phyloP scores from a whole-genome alignment of 352 stramenopile species.

The Pythium folliculosum region DNA sequence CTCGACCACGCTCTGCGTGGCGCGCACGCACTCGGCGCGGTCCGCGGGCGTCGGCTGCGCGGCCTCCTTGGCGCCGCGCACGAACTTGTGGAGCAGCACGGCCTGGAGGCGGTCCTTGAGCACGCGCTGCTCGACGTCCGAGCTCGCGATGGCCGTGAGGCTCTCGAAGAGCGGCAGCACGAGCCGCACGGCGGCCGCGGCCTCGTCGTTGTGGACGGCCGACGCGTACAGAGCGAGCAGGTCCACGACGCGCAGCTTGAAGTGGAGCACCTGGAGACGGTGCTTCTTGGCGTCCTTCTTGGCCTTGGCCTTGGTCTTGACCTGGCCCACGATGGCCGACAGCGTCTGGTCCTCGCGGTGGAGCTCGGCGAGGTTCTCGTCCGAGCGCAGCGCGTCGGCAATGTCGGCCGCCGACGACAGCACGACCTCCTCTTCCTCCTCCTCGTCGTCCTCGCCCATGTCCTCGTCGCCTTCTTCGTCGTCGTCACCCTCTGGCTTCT shows the following conservation, averaged over 20 bases:
- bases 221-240: constrained; percentile 73
- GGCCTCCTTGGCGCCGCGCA: constrained; percentile 52
- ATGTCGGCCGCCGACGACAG: constrained; percentile 61
- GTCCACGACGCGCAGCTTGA: constrained; percentile 84
- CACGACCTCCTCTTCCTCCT: constrained; percentile 61
- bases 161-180: constrained; percentile 66
- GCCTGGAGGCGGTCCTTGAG: constrained; percentile 72
- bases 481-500: constrained; percentile 35
- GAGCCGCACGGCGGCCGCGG: constrained; percentile 40
- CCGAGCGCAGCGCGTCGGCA: constrained; percentile 63
- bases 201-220: constrained; percentile 11
- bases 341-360: constrained; percentile 81
- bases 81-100: constrained; percentile 69
- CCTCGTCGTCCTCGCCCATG: constrained; percentile 37
- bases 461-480: constrained; percentile 46
- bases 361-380: constrained; percentile 64
- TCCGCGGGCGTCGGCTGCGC: constrained; percentile 22
- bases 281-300: constrained; percentile 78
- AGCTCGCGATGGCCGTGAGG: constrained; percentile 52
- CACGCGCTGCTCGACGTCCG: constrained; percentile 66
- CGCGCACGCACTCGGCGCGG: constrained; percentile 31
- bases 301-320: constrained; percentile 67
- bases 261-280: constrained; percentile 75
- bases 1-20: constrained; percentile 41
- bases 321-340: constrained; percentile 77